Conservation (phyloP, 2,329 filamentous ascomycete genomes). For the Hypoxylon sp. region DNA sequence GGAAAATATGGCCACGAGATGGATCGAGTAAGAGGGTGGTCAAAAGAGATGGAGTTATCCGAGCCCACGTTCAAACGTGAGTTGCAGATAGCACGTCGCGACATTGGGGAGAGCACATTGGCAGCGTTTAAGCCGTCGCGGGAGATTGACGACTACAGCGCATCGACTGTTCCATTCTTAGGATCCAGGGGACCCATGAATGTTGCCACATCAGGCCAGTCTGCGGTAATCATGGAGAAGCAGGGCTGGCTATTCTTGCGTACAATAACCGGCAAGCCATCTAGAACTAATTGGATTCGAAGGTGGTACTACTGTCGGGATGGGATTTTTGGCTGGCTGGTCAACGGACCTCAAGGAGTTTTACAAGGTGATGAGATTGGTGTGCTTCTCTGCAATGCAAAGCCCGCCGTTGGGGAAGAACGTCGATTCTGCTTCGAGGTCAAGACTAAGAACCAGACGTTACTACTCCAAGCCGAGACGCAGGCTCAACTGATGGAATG, state of each 20-base stretch:
- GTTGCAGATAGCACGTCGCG: slow-evolving; percentile 81
- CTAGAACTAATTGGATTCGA: slow-evolving; percentile 88
- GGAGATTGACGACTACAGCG: slow-evolving; percentile 92
- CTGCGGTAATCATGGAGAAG: slow-evolving; percentile 77
- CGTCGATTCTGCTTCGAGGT: slow-evolving; percentile 97
- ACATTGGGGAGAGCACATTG: slow-evolving; percentile 85
- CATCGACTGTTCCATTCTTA: slow-evolving; percentile 90
- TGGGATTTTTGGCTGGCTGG: slow-evolving; percentile 95
- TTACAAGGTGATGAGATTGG: slow-evolving; percentile 97
- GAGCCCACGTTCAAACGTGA: slow-evolving; percentile 88
- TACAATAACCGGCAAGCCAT: slow-evolving; percentile 87
- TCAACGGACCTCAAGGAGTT: slow-evolving; percentile 87
- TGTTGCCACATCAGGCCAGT: slow-evolving; percentile 69
- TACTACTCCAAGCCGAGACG: slow-evolving; percentile 92
- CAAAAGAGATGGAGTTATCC: slow-evolving; percentile 92
- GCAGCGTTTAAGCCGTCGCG: slow-evolving; percentile 82
- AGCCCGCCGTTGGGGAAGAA: slow-evolving; percentile 92
- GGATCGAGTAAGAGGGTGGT: slow-evolving; percentile 93
- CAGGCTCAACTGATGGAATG: slow-evolving; percentile 94
- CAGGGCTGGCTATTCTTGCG: slow-evolving; percentile 95
- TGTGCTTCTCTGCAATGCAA: slow-evolving; percentile 91
- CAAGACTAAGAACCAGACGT: slow-evolving; percentile 94
- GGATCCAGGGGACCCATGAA: slow-evolving; percentile 78
- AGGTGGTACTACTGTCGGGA: slow-evolving; percentile 97
- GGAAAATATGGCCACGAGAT: slow-evolving; percentile 82